Evolutionary conservation across 257 asterid genomes (phyloP), one percentile per base, ranked within the genome.

Genomic region (Solanum rostratum): DNA sequence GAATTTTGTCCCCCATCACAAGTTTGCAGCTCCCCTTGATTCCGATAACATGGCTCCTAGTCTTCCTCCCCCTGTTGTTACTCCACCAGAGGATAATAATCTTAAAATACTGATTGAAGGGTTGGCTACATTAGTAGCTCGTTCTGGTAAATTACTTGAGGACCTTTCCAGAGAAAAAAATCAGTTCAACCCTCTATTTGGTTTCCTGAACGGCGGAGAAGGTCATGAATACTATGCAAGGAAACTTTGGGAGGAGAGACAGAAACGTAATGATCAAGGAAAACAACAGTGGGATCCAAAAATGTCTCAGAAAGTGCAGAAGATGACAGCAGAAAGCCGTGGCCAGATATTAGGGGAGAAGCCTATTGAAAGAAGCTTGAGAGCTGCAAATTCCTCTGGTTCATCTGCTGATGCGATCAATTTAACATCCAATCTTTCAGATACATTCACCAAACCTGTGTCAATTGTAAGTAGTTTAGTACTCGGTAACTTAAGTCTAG

Each of bases 211-310:
- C 84, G 97, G 98, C 54, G 99, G 99, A 76, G 86, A 53, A 73
- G 98, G 99, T 79, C 94, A 90, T 82, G 97, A 92, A 59, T 96
- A 86, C 89, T 96, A 96, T 87, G 85, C 89, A 68, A 90, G 98
- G 88, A 96, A 91, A 86, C 97, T 96, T 76, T 96, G 99, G 99
- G 99, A 95, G 90, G 97, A 90, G 91, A 89, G 91, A 83, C 97
- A 91, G 87, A 96, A 95, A 86, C 92, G 88, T 83, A 91, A 88
- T 30, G 93, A 91, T 83, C 91, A 91, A 83, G 83, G 89, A 52
- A 91, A 83, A 57, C 88, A 82, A 85, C 86, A 84, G 39, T 90
- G 88, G 95, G 90, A 88, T 83, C 90, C 41, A 82, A 91, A 89
- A 88, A 73, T 80, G 74, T 55, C 84, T 80, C 89, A 84, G 85